phyloP scores from a whole-genome alignment of 1,139 yeast genomes.

The Barnettozyma hawaiiensis region DNA sequence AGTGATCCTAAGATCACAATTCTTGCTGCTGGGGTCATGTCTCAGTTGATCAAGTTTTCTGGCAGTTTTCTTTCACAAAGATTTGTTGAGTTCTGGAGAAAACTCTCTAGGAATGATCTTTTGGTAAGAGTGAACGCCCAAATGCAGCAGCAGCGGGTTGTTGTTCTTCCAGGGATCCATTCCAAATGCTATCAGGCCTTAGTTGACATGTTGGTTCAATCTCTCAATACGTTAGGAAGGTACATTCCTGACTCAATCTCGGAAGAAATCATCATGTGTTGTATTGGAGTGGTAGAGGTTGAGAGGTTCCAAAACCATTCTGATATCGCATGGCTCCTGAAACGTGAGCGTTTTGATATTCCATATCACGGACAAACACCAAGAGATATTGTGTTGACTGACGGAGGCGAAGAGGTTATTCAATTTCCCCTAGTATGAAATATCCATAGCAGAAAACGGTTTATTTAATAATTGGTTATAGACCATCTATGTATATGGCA shows the following conservation, averaged over 20 bases:
- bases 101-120: slow-evolving; percentile 21
- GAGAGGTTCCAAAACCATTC: slow-evolving; percentile 19
- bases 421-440: not conserved
- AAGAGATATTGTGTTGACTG: not conserved
- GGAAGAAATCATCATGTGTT: slow-evolving; percentile 20
- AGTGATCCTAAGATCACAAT: slow-evolving; percentile 34
- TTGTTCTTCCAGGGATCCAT: slow-evolving; percentile 31
- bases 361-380: not conserved
- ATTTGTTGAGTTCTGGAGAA: slow-evolving; percentile 40
- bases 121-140: slow-evolving; percentile 14
- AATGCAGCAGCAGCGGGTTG: slow-evolving; percentile 21
- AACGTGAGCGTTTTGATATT: slow-evolving; percentile 12
- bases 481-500: too few relatives aligned
- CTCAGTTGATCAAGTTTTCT: slow-evolving; percentile 35
- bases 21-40: slow-evolving; percentile 34
- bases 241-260: slow-evolving; percentile 25
- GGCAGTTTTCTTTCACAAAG: slow-evolving; percentile 49
- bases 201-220: slow-evolving; percentile 25
- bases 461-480: too few relatives aligned
- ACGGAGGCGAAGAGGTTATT: not conserved
- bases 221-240: slow-evolving; percentile 28
- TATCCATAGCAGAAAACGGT: too few relatives aligned
- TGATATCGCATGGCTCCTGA: slow-evolving; percentile 23
- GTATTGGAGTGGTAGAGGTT: slow-evolving; percentile 17
- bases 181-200: slow-evolving; percentile 24